Conservation (phyloP, 768 basidiomycete species). For the Russula lepida region DNA sequence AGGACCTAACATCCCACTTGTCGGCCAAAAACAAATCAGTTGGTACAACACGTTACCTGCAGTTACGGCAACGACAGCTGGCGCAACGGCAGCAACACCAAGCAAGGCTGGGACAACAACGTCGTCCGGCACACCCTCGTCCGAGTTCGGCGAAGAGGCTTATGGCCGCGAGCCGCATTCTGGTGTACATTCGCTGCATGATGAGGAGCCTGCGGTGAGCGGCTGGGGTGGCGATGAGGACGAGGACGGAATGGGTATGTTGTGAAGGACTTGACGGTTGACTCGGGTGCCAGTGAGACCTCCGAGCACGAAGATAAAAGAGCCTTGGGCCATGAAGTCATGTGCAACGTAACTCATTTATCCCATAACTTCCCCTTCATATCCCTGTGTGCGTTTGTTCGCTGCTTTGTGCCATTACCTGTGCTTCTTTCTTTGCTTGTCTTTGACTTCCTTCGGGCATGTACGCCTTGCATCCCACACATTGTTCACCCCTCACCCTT, state of each 20-base stretch:
- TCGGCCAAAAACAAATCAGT: constrained; percentile 56
- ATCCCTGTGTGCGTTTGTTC: not conserved
- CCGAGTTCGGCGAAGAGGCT: constrained; percentile 44
- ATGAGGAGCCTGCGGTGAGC: constrained; percentile 35
- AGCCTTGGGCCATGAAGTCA: not conserved
- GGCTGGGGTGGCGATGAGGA: constrained; percentile 64
- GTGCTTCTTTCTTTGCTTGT: not conserved
- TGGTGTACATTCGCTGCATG: not conserved
- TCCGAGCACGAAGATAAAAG: not conserved
- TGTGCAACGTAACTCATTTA: constrained; percentile 13
- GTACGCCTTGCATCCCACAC: not conserved
- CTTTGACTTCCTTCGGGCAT: not conserved
- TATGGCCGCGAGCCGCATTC: constrained; percentile 20
- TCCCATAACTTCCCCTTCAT: constrained; percentile 7
- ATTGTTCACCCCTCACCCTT: not conserved
- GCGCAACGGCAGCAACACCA: constrained; percentile 23
- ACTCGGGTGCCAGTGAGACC: not conserved
- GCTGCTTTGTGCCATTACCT: not conserved
- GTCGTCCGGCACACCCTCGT: constrained; percentile 22
- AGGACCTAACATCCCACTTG: constrained; percentile 54
- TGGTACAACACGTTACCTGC: constrained; percentile 45
- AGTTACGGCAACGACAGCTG: not conserved
- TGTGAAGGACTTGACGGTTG: constrained; percentile 25
- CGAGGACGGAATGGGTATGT: constrained; percentile 70
- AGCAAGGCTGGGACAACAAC: constrained; percentile 23